These are phyloP conservation scores for Thermothielavioides terrestris DNA, from an alignment of 495 filamentous ascomycete genomes.

Conservation along the genomic window DNA sequence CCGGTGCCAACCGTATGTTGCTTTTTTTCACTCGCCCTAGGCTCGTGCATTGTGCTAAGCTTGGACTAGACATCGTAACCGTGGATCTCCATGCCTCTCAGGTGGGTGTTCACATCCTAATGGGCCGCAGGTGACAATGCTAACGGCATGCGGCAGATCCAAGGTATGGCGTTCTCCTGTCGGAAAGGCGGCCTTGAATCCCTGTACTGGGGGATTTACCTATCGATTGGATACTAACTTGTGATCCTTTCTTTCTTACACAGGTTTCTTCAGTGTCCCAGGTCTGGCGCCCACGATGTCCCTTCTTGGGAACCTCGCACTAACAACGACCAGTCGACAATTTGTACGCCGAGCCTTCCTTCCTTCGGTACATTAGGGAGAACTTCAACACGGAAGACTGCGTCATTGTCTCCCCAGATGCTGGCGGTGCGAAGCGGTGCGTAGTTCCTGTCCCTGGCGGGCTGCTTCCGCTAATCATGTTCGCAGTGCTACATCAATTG, in stretches of 20 bases:
- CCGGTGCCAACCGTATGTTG: slow-evolving; percentile 64
- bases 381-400: slow-evolving; percentile 75
- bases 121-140: neutral
- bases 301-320: neutral
- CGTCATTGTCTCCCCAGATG: slow-evolving; percentile 94
- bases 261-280: slow-evolving; percentile 97
- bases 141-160: neutral
- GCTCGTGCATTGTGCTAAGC: slow-evolving; percentile 50
- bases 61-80: slow-evolving; percentile 68
- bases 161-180: neutral
- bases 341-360: slow-evolving; percentile 90
- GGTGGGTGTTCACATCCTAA: slow-evolving; percentile 7
- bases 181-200: too few relatives aligned
- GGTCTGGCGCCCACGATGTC: neutral
- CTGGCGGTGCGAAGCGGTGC: slow-evolving; percentile 91
- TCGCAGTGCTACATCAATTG: slow-evolving; percentile 80
- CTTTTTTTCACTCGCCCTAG: neutral
- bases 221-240: neutral
- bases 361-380: slow-evolving; percentile 82
- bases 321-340: slow-evolving; percentile 51
- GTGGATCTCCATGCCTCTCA: slow-evolving; percentile 79
- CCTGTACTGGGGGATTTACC: too few relatives aligned
- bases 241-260: slow-evolving; percentile 16
- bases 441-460: slow-evolving; percentile 10
- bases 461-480: slow-evolving; percentile 4